Evolutionary conservation across 2,329 filamentous ascomycete species (phyloP), one percentile per base, ranked within the genome.

Genomic region (Penicillium paneum): DNA sequence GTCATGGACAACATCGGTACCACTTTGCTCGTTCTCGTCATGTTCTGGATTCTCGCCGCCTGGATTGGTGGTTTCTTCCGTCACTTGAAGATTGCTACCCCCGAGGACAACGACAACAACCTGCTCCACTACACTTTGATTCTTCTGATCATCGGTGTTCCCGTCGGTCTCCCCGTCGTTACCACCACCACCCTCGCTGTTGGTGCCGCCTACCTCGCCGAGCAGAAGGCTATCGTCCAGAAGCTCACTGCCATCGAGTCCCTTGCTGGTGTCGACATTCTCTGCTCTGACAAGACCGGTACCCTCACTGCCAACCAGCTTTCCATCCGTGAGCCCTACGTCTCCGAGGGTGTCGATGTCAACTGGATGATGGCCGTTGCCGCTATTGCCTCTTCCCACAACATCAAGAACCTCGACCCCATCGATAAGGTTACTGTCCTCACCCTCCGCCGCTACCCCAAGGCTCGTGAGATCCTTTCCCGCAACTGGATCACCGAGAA

Each of bases 351-450:
- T 65, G 83, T 89, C 69, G 87, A 90, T 74, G 84, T 90, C 73
- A 88, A 90, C 79, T 90, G 87, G 87, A 90, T 90, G 87, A 90
- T 90, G 87, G 87, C 87, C 61, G 87, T 89, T 57, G 87, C 88
- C 56, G 87, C 87, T 57, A 82, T 90, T 52, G 88, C 87, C 54
- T 90, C 87, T 49, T 90, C 87, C 59, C 87, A 90, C 79, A 90
- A 90, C 78, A 80, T 89, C 76, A 88, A 88, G 78, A 88, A 87
- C 58, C 82, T 90, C 59, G 88, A 90, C 70, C 87, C 87, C 57
- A 90, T 90, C 67, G 87, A 90, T 78, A 90, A 90, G 78, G 84
- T 90, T 66, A 90, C 86, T 52, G 87, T 90, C 65, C 79, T 90
- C 55, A 89, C 87, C 51, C 83, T 90, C 66, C 88, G 88, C 75